Percentiles rank a stretch among this genome's conserved stretches.
Evolutionary conservation across 1,284 basidiomycete species (phyloP).

Genomic region (Calocybe gambosa): DNA sequence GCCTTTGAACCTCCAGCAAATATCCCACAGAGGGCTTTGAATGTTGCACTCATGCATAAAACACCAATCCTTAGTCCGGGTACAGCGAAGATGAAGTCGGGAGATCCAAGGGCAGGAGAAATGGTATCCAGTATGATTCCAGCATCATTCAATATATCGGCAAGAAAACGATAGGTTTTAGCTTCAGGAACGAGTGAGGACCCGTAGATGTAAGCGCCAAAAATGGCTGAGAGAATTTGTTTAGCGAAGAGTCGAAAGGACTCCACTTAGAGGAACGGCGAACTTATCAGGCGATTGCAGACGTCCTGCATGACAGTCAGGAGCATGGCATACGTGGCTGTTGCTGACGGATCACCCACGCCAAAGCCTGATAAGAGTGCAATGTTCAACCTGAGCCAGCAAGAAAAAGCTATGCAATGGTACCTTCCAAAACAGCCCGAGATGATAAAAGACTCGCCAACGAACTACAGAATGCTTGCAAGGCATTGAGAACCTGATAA

Average conservation of each 20-base stretch:
- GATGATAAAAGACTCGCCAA: constrained; percentile 57
- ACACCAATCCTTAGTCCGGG: constrained; percentile 37
- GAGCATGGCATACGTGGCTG: constrained; percentile 58
- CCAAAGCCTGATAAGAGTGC: constrained; percentile 44
- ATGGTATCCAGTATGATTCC: constrained; percentile 54
- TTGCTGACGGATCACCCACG: constrained; percentile 59
- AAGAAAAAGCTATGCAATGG: not conserved
- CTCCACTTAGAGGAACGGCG: constrained; percentile 21
- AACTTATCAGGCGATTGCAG: constrained; percentile 58
- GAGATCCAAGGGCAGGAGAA: constrained; percentile 45
- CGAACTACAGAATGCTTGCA: constrained; percentile 67
- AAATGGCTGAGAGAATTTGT: constrained; percentile 39
- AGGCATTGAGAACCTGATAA: constrained; percentile 59
- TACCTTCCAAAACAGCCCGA: constrained; percentile 63
- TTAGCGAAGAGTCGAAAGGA: not conserved
- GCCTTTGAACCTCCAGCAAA: constrained; percentile 63
- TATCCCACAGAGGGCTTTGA: constrained; percentile 53
- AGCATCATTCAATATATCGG: constrained; percentile 59
- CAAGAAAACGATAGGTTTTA: constrained; percentile 65
- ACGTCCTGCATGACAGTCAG: constrained; percentile 59
- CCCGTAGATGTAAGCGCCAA: constrained; percentile 54
- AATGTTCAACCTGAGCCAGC: not conserved
- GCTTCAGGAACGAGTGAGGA: constrained; percentile 63
- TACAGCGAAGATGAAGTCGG: constrained; percentile 27
- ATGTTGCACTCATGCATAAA: constrained; percentile 51